Evolutionary conservation across 2,329 filamentous ascomycete species (phyloP), one percentile per base, ranked within the genome.

Genomic region (Fusarium udum): DNA sequence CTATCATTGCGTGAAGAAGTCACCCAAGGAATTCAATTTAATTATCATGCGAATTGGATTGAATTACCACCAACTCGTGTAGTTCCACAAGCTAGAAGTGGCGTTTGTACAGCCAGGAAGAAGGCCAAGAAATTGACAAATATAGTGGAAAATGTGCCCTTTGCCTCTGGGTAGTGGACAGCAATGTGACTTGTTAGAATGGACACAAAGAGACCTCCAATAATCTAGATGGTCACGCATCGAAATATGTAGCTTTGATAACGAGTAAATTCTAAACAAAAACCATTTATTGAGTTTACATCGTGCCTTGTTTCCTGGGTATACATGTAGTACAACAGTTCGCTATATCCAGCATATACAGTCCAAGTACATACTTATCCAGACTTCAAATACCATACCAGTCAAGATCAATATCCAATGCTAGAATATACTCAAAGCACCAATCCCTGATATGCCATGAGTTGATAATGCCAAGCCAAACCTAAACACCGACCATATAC

Each of bases 271-370:
- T 59, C 28, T 53, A 55, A 37, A 67, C 52, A 56, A 61, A 59
- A 48, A 40, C 43, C 59, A 60, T 61, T 45, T 55, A 31, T 58
- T 43, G 24, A 26, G 26, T 36, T 39, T 24, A 49, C 26, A 32
- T 40, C 45, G 18, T 59, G 26, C 56, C 32, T 45, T 43, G 43
- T 40, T 65, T 59, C 51, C 37, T 52, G 71, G 71, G 68, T 72
- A 74, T 74, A 74, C 64, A 63, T 74, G 64, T 63, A 51, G 18
- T 61, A 57, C 45, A 72, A 68, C 40, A 61, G 32, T 59, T 71
- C 43, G 61, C 63, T 64, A 67, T 37, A 42, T 64, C 39, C 37
- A 51, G 42, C 34, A 26, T 61, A 70, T 32, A 46, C 39, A 51
- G 31, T 43, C 48, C 59, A 63, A 61, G 37, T 53, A 65, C 49